Conservation (phyloP, 2,329 filamentous ascomycete species). For the Dryadomyces quercus-mongolicae region DNA sequence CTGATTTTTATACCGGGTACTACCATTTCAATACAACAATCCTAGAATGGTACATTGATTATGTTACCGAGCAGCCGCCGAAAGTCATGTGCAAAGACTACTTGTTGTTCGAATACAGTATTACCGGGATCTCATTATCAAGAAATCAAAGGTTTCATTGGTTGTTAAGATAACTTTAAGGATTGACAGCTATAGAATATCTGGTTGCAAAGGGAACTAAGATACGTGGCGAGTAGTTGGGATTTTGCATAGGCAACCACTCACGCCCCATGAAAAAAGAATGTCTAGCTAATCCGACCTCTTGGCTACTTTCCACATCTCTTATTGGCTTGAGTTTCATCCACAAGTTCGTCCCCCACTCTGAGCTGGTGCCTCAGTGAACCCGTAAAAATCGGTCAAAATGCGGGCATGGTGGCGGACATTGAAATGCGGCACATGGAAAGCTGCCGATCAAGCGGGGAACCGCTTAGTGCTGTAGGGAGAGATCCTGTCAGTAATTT, state of each 20-base stretch:
- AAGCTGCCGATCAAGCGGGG: not conserved
- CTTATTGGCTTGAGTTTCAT: not conserved
- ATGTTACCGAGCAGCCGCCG: too few species aligned
- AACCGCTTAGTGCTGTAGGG: constrained; percentile 1
- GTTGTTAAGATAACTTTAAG: too few species aligned
- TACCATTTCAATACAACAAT: too few species aligned
- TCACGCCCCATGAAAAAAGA: not conserved
- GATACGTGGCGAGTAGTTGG: too few species aligned
- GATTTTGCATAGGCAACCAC: not conserved
- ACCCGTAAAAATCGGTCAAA: not conserved
- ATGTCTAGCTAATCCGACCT: not conserved
- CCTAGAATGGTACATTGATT: too few species aligned
- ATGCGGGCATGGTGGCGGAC: not conserved
- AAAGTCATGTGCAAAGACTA: too few species aligned
- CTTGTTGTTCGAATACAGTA: too few species aligned
- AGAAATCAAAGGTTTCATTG: too few species aligned
- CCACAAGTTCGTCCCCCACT: not conserved
- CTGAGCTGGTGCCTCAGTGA: not conserved
- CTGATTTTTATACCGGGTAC: too few species aligned
- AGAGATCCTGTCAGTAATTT: not conserved
- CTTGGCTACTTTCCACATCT: not conserved
- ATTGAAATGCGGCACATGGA: not conserved
- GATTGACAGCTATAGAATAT: too few species aligned
- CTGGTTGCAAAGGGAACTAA: too few species aligned
- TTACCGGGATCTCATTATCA: too few species aligned